Base-by-base conservation (phyloP, 371 early-diverging fungal species). In the Syncephalastrum monosporum region DNA sequence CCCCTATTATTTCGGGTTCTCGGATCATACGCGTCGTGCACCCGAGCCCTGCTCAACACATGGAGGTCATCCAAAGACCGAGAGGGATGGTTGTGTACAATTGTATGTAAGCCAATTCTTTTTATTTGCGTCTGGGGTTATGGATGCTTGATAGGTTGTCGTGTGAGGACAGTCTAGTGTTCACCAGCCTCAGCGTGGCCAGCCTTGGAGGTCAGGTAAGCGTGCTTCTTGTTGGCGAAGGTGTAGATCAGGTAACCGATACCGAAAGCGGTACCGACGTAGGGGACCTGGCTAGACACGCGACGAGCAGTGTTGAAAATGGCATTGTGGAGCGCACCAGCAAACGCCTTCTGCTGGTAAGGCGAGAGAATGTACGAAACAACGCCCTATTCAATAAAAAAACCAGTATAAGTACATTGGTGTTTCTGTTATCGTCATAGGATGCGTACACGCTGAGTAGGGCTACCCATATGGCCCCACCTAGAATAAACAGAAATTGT, bases 221-320 rank as follows among this genome's bases (percentile, higher is more conserved):
- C 85, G 72, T 88, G 87, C 55, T 75, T 82, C 55, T 73, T 63
- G 52, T 82, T 86, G 67, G 86, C 86, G 65, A 74, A 78, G 58
- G 79, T 67, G 67, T 79, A 87, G 59, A 85, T 71, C 47, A 70
- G 68, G 72, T 87, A 90, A 58, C 82, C 86, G 27, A 86, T 29
- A 60, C 78, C 81, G 49, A 84, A 60, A 42, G 89, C 86, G 56
- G 83, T 78, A 61, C 81, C 87, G 64, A 91, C 76, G 72, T 91
- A 92, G 59, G 85, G 84, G 42, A 86, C 64, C 69, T 92, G 87
- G 49, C 84, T 83, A 44, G 77, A 66, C 54, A 83, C 76, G 66
- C 92, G 88, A 61, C 90, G 87, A 70, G 87, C 75, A 57, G 88
- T 83, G 84, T 91, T 91, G 83, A 88, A 88, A 45, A 90, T 74